Percentiles rank a stretch among this genome's conserved stretches.
These are phyloP conservation scores for Cryptococcus neoformans DNA, from an alignment of 1,284 basidiomycete genomes.

Conservation along the genomic window DNA sequence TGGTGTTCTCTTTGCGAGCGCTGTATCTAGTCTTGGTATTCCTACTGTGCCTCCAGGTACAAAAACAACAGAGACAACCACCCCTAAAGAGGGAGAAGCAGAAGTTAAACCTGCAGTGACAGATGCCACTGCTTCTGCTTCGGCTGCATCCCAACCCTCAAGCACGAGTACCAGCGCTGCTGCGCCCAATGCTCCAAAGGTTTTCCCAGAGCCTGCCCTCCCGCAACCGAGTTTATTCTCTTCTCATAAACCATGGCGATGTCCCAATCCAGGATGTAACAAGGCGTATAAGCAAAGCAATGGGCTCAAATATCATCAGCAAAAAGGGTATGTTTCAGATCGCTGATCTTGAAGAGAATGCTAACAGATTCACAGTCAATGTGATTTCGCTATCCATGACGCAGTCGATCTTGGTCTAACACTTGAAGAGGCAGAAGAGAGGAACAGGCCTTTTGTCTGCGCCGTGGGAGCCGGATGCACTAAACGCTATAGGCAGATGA, in stretches of 20 bases:
- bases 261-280: constrained; percentile 95
- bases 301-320: constrained; percentile 94
- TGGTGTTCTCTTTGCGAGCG: constrained; percentile 39
- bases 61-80: neutral
- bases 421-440: constrained; percentile 74
- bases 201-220: constrained; percentile 28
- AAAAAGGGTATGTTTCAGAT: constrained; percentile 48
- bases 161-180: constrained; percentile 5
- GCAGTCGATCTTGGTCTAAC: constrained; percentile 63
- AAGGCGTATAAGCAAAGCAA: constrained; percentile 99
- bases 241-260: constrained; percentile 83
- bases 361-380: constrained; percentile 57
- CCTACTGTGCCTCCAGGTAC: constrained; percentile 29
- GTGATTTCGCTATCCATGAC: constrained; percentile 83
- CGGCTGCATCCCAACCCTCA: constrained; percentile 1
- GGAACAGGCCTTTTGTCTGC: constrained; percentile 79
- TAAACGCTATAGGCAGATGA: constrained; percentile 98
- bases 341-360: no score
- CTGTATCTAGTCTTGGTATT: constrained; percentile 34
- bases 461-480: constrained; percentile 80
- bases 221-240: constrained; percentile 51
- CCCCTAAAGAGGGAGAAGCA: constrained; percentile 2
- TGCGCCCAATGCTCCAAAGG: constrained; percentile 7
- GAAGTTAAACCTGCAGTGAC: neutral
- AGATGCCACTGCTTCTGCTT: constrained; percentile 2